phyloP scores from a whole-genome alignment of 306 rosid species.

The Fragaria iinumae region DNA sequence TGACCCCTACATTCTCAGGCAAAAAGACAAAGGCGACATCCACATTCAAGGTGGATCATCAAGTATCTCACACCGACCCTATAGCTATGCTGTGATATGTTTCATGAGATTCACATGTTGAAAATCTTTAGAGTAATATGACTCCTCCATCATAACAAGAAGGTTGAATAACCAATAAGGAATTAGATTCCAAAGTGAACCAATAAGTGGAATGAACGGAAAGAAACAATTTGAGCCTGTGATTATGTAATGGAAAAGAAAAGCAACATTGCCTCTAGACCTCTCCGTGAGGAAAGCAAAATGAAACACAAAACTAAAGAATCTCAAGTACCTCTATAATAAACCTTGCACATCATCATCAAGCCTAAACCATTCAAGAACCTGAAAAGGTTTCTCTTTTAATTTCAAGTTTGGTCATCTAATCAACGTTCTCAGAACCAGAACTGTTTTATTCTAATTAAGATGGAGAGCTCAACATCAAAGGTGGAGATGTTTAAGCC shows the following conservation, averaged over 20 bases:
- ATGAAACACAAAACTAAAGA: conserved; percentile 21
- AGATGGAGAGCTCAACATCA: conserved; percentile 47
- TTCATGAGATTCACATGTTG: not conserved
- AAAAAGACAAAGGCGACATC: not conserved
- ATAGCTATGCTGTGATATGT: not conserved
- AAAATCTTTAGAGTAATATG: not conserved
- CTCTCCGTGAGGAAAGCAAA: conserved; percentile 28
- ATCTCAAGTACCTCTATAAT: not conserved
- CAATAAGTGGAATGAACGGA: conserved; percentile 14
- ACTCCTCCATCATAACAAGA: not conserved
- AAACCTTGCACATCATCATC: conserved; percentile 10
- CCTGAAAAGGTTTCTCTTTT: not conserved
- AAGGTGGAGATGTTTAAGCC: conserved; percentile 43
- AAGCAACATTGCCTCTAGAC: conserved; percentile 25
- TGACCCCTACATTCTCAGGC: not conserved
- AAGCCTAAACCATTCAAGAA: conserved; percentile 14
- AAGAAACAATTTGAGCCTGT: conserved; percentile 8
- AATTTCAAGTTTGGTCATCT: not conserved
- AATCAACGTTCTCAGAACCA: not conserved
- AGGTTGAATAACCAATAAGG: not conserved
- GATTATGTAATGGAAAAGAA: conserved; percentile 46
- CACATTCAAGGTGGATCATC: not conserved
- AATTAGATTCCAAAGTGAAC: conserved; percentile 16
- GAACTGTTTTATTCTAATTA: not conserved
- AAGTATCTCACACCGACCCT: not conserved